Conservation (phyloP, 805 yeast species). For the Ogataea trehaloabstinens region DNA sequence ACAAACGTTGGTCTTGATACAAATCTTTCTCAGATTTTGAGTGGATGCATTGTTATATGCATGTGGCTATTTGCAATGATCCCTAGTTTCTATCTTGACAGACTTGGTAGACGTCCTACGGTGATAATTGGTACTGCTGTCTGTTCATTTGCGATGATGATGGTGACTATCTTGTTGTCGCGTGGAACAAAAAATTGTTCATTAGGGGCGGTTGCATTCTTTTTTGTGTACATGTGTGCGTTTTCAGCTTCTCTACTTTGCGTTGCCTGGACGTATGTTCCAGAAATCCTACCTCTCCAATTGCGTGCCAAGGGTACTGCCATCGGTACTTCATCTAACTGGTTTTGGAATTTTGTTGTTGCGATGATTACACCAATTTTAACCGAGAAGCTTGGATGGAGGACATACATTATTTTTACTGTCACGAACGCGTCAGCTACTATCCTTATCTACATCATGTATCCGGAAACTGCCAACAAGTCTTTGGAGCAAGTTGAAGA, state of each 20-base stretch:
- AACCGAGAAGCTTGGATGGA: constrained; percentile 52
- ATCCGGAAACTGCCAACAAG: constrained; percentile 78
- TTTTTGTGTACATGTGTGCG: constrained; percentile 55
- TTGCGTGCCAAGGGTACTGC: constrained; percentile 71
- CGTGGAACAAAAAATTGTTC: constrained; percentile 41
- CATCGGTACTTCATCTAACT: constrained; percentile 61
- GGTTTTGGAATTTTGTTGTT: constrained; percentile 67
- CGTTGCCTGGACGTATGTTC: constrained; percentile 60
- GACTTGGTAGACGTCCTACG: constrained; percentile 63
- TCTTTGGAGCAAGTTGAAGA: constrained; percentile 74
- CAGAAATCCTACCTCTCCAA: constrained; percentile 64
- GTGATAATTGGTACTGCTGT: constrained; percentile 46
- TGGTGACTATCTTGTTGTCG: constrained; percentile 49
- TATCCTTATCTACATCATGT: constrained; percentile 63
- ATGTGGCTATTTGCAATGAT: constrained; percentile 63
- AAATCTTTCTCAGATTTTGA: constrained; percentile 56
- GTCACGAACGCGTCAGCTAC: constrained; percentile 56
- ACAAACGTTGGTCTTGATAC: constrained; percentile 47
- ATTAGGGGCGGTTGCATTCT: constrained; percentile 68
- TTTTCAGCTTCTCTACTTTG: constrained; percentile 49
- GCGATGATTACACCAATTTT: constrained; percentile 67
- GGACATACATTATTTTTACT: constrained; percentile 70
- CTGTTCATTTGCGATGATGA: constrained; percentile 47
- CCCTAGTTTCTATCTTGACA: constrained; percentile 58
- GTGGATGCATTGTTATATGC: constrained; percentile 63